These are phyloP conservation scores for Alternaria hordeiaustralica DNA, from an alignment of 2,329 filamentous ascomycete species.

Conservation along the genomic window DNA sequence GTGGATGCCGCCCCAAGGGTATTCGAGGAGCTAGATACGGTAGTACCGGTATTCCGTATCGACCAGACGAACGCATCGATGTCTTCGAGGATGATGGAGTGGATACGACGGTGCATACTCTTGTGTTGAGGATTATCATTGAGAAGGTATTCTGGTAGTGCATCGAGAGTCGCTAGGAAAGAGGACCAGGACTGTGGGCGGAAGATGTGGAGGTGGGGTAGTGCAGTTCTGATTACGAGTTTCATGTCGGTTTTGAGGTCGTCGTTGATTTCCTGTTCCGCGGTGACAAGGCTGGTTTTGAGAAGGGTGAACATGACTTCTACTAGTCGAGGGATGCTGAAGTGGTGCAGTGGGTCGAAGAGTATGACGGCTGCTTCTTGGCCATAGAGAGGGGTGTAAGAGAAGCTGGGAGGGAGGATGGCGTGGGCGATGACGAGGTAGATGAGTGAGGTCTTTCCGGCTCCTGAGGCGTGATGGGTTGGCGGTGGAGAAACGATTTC, in stretches of 20 bases:
- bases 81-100: conserved; percentile 62
- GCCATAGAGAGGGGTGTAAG: conserved; percentile 47
- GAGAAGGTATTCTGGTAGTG: conserved; percentile 60
- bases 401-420: conserved; percentile 54
- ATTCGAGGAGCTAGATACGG: neutral
- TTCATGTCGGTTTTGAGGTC: conserved; percentile 18
- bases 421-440: conserved; percentile 62
- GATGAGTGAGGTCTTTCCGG: conserved; percentile 66
- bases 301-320: conserved; percentile 41
- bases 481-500: conserved; percentile 60
- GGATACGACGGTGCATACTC: conserved; percentile 56
- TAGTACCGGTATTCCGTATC: conserved; percentile 9
- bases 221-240: conserved; percentile 45
- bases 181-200: conserved; percentile 59
- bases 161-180: conserved; percentile 57
- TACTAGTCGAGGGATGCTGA: conserved; percentile 58
- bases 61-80: conserved; percentile 56
- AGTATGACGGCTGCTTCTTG: conserved; percentile 56
- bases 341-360: conserved; percentile 63
- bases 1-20: conserved; percentile 21
- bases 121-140: conserved; percentile 53
- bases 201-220: conserved; percentile 66
- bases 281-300: neutral
- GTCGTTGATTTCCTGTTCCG: neutral
- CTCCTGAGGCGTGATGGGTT: conserved; percentile 48